Conservation (phyloP, 2,329 filamentous ascomycete genomes). For the Ascochyta fabae region DNA sequence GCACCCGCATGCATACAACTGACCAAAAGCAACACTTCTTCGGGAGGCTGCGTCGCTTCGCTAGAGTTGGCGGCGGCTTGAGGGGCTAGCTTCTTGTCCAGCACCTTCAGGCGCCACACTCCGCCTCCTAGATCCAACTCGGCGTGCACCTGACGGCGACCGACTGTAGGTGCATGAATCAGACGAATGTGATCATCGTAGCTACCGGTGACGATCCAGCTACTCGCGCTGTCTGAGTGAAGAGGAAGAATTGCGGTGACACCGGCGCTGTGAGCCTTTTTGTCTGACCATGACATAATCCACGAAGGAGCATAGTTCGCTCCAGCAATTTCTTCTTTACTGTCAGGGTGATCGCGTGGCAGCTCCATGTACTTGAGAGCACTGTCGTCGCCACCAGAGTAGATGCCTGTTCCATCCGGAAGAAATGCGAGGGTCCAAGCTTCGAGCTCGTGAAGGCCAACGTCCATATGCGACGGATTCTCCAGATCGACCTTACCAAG, state of each 20-base stretch:
- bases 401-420: slow-evolving; percentile 54
- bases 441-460: slow-evolving; percentile 63
- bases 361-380: slow-evolving; percentile 56
- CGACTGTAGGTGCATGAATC: slow-evolving; percentile 53
- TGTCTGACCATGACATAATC: slow-evolving; percentile 54
- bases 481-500: slow-evolving; percentile 36
- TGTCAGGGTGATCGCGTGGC: slow-evolving; percentile 8
- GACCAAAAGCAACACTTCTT: slow-evolving; percentile 59
- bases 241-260: slow-evolving; percentile 86
- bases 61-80: slow-evolving; percentile 22
- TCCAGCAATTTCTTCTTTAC: slow-evolving; percentile 4
- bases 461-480: slow-evolving; percentile 21
- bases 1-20: slow-evolving; percentile 94
- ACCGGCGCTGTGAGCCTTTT: slow-evolving; percentile 75
- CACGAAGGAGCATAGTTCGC: slow-evolving; percentile 16
- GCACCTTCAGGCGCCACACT: slow-evolving; percentile 82
- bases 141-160: slow-evolving; percentile 62
- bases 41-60: slow-evolving; percentile 24
- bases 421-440: slow-evolving; percentile 75
- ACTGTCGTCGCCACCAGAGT: slow-evolving; percentile 80
- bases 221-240: slow-evolving; percentile 50
- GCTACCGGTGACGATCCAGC: slow-evolving; percentile 80
- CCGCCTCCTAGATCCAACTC: slow-evolving; percentile 75
- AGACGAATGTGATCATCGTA: slow-evolving; percentile 87
- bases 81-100: slow-evolving; percentile 45